Evolutionary conservation across 2,329 filamentous ascomycete species (phyloP).

Genomic region (Diaporthe sp.): DNA sequence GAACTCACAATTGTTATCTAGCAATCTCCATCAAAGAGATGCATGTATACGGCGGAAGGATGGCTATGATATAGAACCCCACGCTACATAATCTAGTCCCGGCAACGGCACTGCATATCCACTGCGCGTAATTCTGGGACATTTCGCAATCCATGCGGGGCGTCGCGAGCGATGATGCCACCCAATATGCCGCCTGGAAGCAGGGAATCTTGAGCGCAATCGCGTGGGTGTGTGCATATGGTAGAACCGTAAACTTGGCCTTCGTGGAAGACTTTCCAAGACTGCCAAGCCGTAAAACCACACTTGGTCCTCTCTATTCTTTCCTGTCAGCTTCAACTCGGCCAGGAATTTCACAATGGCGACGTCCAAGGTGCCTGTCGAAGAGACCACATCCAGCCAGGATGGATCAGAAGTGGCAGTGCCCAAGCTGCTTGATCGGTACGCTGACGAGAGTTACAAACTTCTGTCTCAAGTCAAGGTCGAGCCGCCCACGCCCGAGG

Average conservation of each 20-base stretch:
- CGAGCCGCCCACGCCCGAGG: conserved; percentile 50
- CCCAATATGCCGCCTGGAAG: not conserved
- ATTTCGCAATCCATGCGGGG: conserved; percentile 34
- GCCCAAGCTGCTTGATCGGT: conserved; percentile 53
- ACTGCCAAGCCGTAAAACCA: not conserved
- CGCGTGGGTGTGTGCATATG: not conserved
- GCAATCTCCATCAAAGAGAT: too few relatives aligned
- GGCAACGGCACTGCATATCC: not conserved
- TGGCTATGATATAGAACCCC: not conserved
- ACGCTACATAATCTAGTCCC: too few relatives aligned
- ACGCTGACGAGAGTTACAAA: conserved; percentile 58
- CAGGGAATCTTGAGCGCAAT: too few relatives aligned
- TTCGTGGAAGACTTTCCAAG: not conserved
- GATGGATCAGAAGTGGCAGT: conserved; percentile 1
- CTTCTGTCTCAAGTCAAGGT: conserved; percentile 55
- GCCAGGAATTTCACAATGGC: conserved; percentile 8
- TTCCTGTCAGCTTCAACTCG: not conserved
- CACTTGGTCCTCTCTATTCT: not conserved
- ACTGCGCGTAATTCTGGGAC: not conserved
- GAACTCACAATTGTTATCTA: not conserved
- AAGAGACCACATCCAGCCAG: conserved; percentile 10
- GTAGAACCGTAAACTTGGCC: not conserved
- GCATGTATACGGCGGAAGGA: not conserved
- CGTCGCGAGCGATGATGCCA: conserved; percentile 34
- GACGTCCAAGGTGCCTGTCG: conserved; percentile 1